These are phyloP conservation scores for Jatropha podagrica DNA, from an alignment of 441 rosid species.

Conservation along the genomic window DNA sequence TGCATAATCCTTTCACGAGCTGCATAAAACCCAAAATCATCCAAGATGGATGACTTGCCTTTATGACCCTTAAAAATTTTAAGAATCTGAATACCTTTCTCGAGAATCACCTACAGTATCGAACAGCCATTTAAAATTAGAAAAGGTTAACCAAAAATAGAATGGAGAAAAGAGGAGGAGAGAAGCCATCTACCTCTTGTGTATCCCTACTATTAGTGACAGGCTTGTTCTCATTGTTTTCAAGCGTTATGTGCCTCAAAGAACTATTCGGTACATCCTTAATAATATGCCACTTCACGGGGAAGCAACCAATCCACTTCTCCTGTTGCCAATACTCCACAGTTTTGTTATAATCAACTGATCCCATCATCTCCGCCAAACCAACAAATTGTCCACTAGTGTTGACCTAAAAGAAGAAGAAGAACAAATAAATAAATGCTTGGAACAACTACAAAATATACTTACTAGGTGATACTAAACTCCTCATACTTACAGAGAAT, in stretches of 20 bases:
- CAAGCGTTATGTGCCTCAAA: slow-evolving; percentile 85
- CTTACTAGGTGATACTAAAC: neutral
- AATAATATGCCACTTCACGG: slow-evolving; percentile 87
- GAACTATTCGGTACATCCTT: slow-evolving; percentile 91
- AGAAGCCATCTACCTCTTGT: slow-evolving; percentile 67
- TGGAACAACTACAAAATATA: neutral
- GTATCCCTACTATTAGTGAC: slow-evolving; percentile 98
- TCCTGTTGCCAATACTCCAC: slow-evolving; percentile 97
- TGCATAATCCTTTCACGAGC: slow-evolving; percentile 70
- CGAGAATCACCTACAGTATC: slow-evolving; percentile 57
- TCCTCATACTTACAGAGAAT: slow-evolving; percentile 68
- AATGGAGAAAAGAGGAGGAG: neutral
- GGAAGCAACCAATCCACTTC: slow-evolving; percentile 96
- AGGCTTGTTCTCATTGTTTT: slow-evolving; percentile 94
- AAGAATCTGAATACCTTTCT: slow-evolving; percentile 63
- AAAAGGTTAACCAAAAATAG: neutral
- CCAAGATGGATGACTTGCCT: slow-evolving; percentile 75
- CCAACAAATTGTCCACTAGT: slow-evolving; percentile 98
- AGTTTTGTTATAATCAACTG: slow-evolving; percentile 76
- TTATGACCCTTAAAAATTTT: slow-evolving; percentile 69
- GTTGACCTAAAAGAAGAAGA: slow-evolving; percentile 53
- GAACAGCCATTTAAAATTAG: slow-evolving; percentile 13
- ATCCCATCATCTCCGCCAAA: slow-evolving; percentile 86
- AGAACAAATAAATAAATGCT: neutral
- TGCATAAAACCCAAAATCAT: slow-evolving; percentile 92